Conservation (phyloP, 768 basidiomycete genomes). For the Cyathus striatus region DNA sequence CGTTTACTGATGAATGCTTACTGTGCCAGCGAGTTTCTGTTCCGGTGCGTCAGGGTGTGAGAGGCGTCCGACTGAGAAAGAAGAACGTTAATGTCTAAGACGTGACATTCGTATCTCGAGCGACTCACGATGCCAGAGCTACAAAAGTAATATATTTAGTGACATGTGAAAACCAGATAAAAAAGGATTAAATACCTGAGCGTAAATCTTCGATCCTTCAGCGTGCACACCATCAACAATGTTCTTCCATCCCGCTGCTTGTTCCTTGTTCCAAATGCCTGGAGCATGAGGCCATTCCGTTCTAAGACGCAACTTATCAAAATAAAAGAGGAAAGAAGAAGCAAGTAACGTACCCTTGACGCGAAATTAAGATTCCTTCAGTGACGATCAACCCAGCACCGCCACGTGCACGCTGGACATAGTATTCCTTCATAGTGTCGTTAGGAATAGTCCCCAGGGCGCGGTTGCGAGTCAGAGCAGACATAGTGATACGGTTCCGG, state of each 20-base stretch:
- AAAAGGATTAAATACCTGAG: conserved; percentile 24
- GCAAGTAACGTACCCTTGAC: conserved; percentile 29
- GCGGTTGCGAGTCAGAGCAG: conserved; percentile 36
- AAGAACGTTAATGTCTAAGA: neutral
- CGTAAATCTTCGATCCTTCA: conserved; percentile 37
- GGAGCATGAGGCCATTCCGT: conserved; percentile 40
- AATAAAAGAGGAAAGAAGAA: neutral
- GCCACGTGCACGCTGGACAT: conserved; percentile 29
- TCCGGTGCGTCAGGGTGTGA: conserved; percentile 32
- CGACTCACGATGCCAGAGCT: conserved; percentile 32
- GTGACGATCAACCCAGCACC: conserved; percentile 34
- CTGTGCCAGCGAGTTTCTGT: conserved; percentile 28
- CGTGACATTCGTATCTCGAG: neutral
- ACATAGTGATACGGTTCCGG: conserved; percentile 33
- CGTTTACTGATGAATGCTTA: conserved; percentile 7
- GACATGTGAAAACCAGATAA: neutral
- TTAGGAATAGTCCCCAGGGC: conserved; percentile 30
- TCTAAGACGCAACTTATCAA: conserved; percentile 13
- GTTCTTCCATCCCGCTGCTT: conserved; percentile 39
- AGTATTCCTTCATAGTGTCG: conserved; percentile 32
- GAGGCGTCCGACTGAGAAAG: conserved; percentile 24
- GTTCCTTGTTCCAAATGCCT: conserved; percentile 41
- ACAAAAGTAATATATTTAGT: neutral
- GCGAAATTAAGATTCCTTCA: conserved; percentile 33
- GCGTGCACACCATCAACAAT: conserved; percentile 42